phyloP scores from a whole-genome alignment of 164 flowering plant genomes.

The Umbilicus rupestris region DNA sequence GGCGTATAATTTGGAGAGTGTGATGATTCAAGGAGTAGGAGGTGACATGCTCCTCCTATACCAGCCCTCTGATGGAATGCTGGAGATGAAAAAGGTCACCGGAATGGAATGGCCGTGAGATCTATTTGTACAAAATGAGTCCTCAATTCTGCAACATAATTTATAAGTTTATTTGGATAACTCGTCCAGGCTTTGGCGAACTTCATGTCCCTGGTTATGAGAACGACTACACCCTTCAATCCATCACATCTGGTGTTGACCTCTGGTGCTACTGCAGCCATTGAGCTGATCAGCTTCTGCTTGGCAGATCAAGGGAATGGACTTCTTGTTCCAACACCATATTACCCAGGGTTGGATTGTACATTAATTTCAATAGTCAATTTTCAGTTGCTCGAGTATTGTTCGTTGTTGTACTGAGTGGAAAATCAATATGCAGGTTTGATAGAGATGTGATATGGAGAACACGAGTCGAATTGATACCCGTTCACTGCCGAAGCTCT shows the following conservation, averaged over 20 bases:
- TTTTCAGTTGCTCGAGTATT: neutral
- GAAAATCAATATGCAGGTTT: conserved; percentile 38
- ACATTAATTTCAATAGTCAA: neutral
- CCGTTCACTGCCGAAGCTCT: conserved; percentile 59
- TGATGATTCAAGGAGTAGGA: conserved; percentile 39
- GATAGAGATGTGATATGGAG: conserved; percentile 63
- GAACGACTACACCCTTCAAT: conserved; percentile 27
- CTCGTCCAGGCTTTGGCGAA: conserved; percentile 43
- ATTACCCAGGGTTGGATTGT: conserved; percentile 53
- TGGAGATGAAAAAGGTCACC: conserved; percentile 56
- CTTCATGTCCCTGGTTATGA: conserved; percentile 47
- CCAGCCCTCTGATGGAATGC: conserved; percentile 71
- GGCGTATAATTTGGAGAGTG: conserved; percentile 28
- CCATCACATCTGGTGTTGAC: conserved; percentile 44
- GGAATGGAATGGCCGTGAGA: neutral
- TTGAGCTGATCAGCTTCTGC: conserved; percentile 51
- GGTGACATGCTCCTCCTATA: conserved; percentile 57
- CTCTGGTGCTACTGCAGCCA: conserved; percentile 54
- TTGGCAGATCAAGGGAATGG: conserved; percentile 67
- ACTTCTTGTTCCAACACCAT: conserved; percentile 62
- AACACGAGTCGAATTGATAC: conserved; percentile 64
- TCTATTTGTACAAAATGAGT: neutral
- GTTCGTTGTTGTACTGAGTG: conserved; percentile 2
- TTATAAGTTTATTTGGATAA: neutral
- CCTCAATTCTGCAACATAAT: neutral